Percentiles rank a stretch among this genome's conserved stretches.
These are phyloP conservation scores for Talaromyces amestolkiae DNA, from an alignment of 2,329 filamentous ascomycete genomes.

Conservation along the genomic window DNA sequence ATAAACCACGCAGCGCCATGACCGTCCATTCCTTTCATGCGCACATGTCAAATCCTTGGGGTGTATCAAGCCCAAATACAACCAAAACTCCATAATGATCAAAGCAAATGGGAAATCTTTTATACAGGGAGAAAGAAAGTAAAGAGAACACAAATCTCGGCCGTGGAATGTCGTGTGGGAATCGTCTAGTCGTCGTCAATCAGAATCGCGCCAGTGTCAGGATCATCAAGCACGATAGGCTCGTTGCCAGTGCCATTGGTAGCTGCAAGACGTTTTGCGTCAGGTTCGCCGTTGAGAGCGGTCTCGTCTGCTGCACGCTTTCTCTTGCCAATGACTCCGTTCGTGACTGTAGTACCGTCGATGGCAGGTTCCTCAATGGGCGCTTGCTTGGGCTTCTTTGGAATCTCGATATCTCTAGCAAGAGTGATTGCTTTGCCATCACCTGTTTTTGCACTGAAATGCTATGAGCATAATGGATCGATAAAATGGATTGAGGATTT, in stretches of 20 bases:
- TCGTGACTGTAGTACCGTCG: slow-evolving; percentile 25
- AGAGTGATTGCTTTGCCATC: slow-evolving; percentile 44
- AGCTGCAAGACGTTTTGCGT: slow-evolving; percentile 40
- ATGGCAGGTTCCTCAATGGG: slow-evolving; percentile 29
- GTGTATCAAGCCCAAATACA: neutral
- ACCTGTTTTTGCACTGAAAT: slow-evolving; percentile 29
- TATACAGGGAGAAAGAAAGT: slow-evolving; percentile 21
- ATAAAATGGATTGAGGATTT: neutral
- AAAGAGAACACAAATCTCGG: slow-evolving; percentile 11
- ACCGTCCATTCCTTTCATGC: slow-evolving; percentile 2
- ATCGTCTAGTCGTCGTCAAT: slow-evolving; percentile 51
- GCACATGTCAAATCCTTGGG: neutral
- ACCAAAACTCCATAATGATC: slow-evolving; percentile 10
- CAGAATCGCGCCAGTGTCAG: slow-evolving; percentile 60
- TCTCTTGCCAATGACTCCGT: slow-evolving; percentile 34
- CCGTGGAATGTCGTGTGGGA: neutral
- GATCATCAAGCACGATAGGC: slow-evolving; percentile 49
- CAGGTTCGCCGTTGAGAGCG: slow-evolving; percentile 39
- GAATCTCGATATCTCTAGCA: slow-evolving; percentile 45
- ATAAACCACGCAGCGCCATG: slow-evolving; percentile 10
- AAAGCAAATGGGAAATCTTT: slow-evolving; percentile 18
- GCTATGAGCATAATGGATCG: slow-evolving; percentile 19
- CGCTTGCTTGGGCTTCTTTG: slow-evolving; percentile 45
- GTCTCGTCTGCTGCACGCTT: slow-evolving; percentile 49
- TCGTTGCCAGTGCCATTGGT: slow-evolving; percentile 43